Evolutionary conservation across 2,329 filamentous ascomycete species (phyloP), one percentile per base, ranked within the genome.

Genomic region (Simplicillium sp.): DNA sequence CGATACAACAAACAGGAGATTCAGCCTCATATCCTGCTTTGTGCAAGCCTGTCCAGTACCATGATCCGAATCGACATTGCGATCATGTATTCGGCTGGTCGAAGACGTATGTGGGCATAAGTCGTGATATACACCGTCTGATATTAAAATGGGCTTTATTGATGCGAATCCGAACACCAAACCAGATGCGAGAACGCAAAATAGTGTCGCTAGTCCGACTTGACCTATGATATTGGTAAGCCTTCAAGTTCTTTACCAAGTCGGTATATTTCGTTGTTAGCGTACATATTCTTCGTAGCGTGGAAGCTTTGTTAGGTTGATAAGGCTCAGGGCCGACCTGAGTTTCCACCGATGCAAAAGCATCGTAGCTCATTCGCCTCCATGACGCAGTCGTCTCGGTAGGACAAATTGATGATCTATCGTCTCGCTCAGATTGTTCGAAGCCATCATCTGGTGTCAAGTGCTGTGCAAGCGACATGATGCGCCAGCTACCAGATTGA

Each of bases 1-100:
- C 11, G 88, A 88, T 33, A 88, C 75, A 6, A 87, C 94, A 68
- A 95, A 95, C 85, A 94, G 94, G 49, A 95, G 67, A 58, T 95
- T 95, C 42, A 95, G 72, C 44, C 71, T 71, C 40, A 80, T 75
- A 43, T 60, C 57, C 34, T 57, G 55, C 53, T 77, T 75, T 43
- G 69, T 63, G 55, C 60, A 75, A n/a, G 58, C 9, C 53, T 49
- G 15, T 44, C 44, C 35, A 47, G 40, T 33, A 65, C 52, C 51
- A n/a, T 54, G 48, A 2, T 52, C n/a, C n/a, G n/a, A n/a, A n/a
- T n/a, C n/a, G n/a, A n/a, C 43, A 5, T 42, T 39, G 7, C 42
- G 39, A 7, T 3, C 11, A 0, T 16, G 51, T 46, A 13, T 49
- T 53, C 39, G 47, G 55, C 31, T 54, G 55, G 34, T 25, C 9